These are phyloP conservation scores for Tylopilus sp. DNA, from an alignment of 768 basidiomycete genomes.

Conservation along the genomic window DNA sequence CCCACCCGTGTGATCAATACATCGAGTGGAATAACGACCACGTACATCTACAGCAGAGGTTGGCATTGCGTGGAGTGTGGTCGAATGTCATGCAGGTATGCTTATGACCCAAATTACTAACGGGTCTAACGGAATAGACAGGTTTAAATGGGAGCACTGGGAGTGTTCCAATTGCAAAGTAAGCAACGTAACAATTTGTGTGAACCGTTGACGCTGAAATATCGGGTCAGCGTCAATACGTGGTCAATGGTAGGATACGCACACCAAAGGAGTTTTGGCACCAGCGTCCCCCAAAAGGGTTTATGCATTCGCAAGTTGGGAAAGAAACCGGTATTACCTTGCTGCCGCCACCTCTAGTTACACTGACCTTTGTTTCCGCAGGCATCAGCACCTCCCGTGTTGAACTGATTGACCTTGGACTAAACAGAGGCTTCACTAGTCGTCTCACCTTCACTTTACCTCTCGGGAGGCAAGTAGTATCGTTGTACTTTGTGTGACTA, in stretches of 20 bases:
- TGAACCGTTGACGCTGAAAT: neutral
- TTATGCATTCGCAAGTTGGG: slow-evolving; percentile 28
- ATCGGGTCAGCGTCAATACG: slow-evolving; percentile 13
- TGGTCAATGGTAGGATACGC: slow-evolving; percentile 21
- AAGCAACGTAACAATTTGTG: slow-evolving; percentile 7
- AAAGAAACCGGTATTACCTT: slow-evolving; percentile 27
- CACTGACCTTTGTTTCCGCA: slow-evolving; percentile 4
- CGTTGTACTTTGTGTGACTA: neutral
- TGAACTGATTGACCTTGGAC: slow-evolving; percentile 20
- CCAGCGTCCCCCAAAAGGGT: slow-evolving; percentile 23
- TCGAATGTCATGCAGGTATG: slow-evolving; percentile 69
- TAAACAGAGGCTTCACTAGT: slow-evolving; percentile 22
- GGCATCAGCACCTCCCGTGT: slow-evolving; percentile 17
- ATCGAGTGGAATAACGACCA: slow-evolving; percentile 42
- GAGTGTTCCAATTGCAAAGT: slow-evolving; percentile 65
- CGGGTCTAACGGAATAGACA: slow-evolving; percentile 25
- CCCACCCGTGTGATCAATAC: slow-evolving; percentile 33
- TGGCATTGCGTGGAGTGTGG: slow-evolving; percentile 71
- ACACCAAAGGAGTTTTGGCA: slow-evolving; percentile 38
- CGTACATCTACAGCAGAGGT: slow-evolving; percentile 57
- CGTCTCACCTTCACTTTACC: slow-evolving; percentile 52
- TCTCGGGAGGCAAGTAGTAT: slow-evolving; percentile 35
- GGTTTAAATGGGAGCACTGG: slow-evolving; percentile 74
- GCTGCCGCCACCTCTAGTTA: neutral
- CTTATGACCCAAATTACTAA: neutral